phyloP scores from a whole-genome alignment of 441 rosid species.

The Pelargonium fulgidum region DNA sequence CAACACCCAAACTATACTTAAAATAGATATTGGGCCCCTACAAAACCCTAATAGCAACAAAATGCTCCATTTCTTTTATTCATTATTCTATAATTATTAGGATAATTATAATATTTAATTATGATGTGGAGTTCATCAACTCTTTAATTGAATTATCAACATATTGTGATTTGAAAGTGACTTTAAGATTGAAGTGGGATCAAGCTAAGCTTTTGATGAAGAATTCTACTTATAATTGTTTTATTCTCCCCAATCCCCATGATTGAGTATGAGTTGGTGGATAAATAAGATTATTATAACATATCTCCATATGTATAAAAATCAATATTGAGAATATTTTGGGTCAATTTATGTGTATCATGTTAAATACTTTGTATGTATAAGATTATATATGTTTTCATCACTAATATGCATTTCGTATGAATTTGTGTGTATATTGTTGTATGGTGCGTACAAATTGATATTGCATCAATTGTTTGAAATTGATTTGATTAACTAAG shows the following conservation, averaged over 20 bases:
- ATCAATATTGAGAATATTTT: no score
- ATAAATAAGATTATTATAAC: background rate
- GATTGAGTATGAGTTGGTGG: conserved; percentile 19
- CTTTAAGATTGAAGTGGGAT: conserved; percentile 18
- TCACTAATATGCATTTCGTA: no score
- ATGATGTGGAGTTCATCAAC: conserved; percentile 17
- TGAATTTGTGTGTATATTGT: no score
- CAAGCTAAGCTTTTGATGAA: conserved; percentile 19
- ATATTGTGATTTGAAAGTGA: conserved; percentile 20
- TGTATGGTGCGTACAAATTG: no score
- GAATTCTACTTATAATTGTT: background rate
- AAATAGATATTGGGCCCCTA: conserved; percentile 7
- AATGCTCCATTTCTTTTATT: conserved; percentile 18
- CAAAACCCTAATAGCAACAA: conserved; percentile 14
- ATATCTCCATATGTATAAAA: background rate
- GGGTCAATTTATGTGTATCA: no score
- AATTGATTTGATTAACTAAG: no score
- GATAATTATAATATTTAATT: background rate
- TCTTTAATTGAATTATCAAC: conserved; percentile 24
- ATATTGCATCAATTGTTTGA: no score
- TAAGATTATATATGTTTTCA: no score
- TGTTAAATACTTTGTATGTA: background rate
- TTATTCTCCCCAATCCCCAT: background rate
- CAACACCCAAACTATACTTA: conserved; percentile 22
- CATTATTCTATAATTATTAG: background rate